These are phyloP conservation scores for Coprinellus micaceus DNA, from an alignment of 768 basidiomycete species.

Conservation along the genomic window DNA sequence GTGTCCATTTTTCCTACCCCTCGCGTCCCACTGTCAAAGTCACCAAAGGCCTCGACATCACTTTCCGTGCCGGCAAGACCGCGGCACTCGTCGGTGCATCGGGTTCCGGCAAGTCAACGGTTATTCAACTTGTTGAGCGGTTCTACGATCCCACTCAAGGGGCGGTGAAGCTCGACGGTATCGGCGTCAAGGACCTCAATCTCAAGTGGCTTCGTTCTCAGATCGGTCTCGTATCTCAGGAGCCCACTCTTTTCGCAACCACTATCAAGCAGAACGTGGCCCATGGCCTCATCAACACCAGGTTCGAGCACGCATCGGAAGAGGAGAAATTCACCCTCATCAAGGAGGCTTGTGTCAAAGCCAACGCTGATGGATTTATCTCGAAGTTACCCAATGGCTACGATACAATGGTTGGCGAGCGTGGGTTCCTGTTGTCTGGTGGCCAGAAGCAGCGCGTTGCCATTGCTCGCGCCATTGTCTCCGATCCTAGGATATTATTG, in stretches of 20 bases:
- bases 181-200: constrained; percentile 49
- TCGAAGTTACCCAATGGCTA: constrained; percentile 68
- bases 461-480: no score
- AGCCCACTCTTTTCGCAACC: constrained; percentile 75
- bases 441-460: constrained; percentile 80
- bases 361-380: constrained; percentile 77
- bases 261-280: constrained; percentile 75
- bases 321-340: constrained; percentile 38
- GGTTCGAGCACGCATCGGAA: constrained; percentile 34
- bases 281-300: constrained; percentile 41
- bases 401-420: constrained; percentile 72
- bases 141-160: constrained; percentile 72
- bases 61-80: constrained; percentile 46
- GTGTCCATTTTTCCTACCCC: constrained; percentile 16
- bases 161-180: constrained; percentile 48
- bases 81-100: constrained; percentile 82
- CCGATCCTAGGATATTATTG: constrained; percentile 70
- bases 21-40: constrained; percentile 15
- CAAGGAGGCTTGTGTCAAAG: constrained; percentile 58
- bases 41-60: constrained; percentile 12
- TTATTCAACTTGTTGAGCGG: constrained; percentile 71
- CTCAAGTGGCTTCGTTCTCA: constrained; percentile 67
- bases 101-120: constrained; percentile 83
- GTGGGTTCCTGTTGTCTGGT: constrained; percentile 21
- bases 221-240: constrained; percentile 74